Conservation (phyloP, 2,329 filamentous ascomycete genomes). For the Tolypocladium cylindrosporum region DNA sequence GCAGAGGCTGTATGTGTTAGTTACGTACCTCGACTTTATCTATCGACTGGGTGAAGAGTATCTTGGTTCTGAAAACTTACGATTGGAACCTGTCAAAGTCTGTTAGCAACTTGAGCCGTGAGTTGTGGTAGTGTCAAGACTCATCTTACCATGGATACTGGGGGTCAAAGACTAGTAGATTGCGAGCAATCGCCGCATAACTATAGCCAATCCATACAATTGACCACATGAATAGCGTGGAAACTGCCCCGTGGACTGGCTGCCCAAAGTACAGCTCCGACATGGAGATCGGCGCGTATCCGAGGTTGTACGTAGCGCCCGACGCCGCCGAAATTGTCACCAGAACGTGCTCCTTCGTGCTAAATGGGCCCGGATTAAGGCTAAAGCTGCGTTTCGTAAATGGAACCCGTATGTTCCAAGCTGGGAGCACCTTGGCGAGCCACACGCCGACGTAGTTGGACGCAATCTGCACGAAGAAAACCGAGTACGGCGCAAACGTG, state of each 20-base stretch:
- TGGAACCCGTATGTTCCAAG: constrained; percentile 34
- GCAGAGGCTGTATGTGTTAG: constrained; percentile 21
- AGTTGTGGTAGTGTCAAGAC: no score
- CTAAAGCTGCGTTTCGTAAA: constrained; percentile 37
- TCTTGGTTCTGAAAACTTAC: constrained; percentile 8
- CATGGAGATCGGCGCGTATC: constrained; percentile 40
- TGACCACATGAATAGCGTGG: constrained; percentile 50
- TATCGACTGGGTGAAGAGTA: neutral
- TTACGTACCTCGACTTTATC: neutral
- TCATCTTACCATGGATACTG: constrained; percentile 18
- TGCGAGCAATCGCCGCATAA: constrained; percentile 46
- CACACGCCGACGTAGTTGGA: constrained; percentile 44
- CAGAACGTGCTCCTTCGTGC: constrained; percentile 47
- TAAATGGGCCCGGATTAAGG: constrained; percentile 46
- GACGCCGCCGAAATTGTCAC: constrained; percentile 44
- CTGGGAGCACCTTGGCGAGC: constrained; percentile 39
- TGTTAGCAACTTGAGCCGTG: neutral
- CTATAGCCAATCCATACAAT: constrained; percentile 48
- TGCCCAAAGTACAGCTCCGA: constrained; percentile 47
- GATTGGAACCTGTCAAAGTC: constrained; percentile 26
- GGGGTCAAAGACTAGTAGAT: constrained; percentile 48
- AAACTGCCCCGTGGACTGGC: constrained; percentile 39
- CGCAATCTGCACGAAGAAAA: constrained; percentile 52
- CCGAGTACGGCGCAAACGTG: constrained; percentile 46
- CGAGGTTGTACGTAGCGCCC: constrained; percentile 40